A percentile compares a stretch with the other conserved stretches of the same genome.
Evolutionary conservation across 768 basidiomycete species (phyloP).

Genomic region (Coprinopsis strossmayeri): DNA sequence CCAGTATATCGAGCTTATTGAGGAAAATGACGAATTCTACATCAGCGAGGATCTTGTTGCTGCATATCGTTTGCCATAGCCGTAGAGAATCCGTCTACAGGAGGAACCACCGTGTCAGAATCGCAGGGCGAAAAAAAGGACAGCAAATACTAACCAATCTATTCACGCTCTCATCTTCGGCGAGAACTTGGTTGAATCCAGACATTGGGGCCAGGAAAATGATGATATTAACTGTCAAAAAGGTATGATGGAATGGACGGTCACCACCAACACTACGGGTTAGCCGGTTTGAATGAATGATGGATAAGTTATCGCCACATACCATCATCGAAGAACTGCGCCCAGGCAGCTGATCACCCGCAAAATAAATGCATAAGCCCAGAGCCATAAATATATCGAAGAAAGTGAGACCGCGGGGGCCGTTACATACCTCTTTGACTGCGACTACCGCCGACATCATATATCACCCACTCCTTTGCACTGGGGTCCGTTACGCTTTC

Average conservation of each 20-base stretch:
- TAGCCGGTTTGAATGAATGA: no score
- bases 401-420: background rate
- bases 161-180: constrained; percentile 52
- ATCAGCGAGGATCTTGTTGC: constrained; percentile 45
- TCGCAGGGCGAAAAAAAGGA: constrained; percentile 3
- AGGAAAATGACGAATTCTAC: constrained; percentile 56
- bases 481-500: constrained; percentile 28
- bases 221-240: constrained; percentile 48
- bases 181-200: constrained; percentile 57
- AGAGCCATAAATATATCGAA: background rate
- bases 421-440: constrained; percentile 42
- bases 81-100: constrained; percentile 47
- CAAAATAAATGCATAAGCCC: no score
- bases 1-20: constrained; percentile 58
- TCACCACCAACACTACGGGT: no score
- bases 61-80: constrained; percentile 55
- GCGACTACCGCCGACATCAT: constrained; percentile 59
- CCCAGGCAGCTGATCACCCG: constrained; percentile 58
- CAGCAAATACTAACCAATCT: constrained; percentile 36
- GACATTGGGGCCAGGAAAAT: constrained; percentile 64
- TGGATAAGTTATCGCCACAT: constrained; percentile 11
- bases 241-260: background rate
- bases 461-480: constrained; percentile 52
- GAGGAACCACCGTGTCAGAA: background rate
- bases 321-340: constrained; percentile 67